Percentiles rank a stretch among this genome's conserved stretches.
These are phyloP conservation scores for Pichia sp. DNA, from an alignment of 1,139 yeast species.

Conservation along the genomic window DNA sequence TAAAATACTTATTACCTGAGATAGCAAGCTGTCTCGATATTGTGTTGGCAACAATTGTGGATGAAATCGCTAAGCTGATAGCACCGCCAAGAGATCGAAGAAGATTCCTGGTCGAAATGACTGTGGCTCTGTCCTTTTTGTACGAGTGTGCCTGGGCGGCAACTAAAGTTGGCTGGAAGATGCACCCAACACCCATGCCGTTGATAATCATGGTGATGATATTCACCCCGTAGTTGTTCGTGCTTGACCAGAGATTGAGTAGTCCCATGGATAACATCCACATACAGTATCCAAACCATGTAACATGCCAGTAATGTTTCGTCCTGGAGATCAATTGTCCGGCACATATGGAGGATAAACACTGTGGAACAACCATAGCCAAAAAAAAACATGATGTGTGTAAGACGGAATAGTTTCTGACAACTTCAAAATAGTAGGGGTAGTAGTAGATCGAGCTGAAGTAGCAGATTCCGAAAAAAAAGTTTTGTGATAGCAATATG, in stretches of 20 bases:
- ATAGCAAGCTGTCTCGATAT: constrained; percentile 19
- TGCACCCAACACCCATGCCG: constrained; percentile 50
- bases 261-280: constrained; percentile 39
- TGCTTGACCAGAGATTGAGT: constrained; percentile 28
- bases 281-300: constrained; percentile 40
- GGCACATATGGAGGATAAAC: constrained; percentile 38
- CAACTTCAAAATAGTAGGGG: constrained; percentile 51
- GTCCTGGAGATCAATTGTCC: constrained; percentile 43
- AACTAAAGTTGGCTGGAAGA: constrained; percentile 54
- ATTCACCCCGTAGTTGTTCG: background rate
- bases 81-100: constrained; percentile 55
- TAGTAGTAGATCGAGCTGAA: constrained; percentile 43
- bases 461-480: constrained; percentile 49
- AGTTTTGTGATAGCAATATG: constrained; percentile 41
- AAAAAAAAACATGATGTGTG: constrained; percentile 40
- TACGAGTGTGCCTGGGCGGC: constrained; percentile 53
- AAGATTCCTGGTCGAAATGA: constrained; percentile 51
- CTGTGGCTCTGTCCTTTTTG: constrained; percentile 52
- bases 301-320: constrained; percentile 43
- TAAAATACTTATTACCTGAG: constrained; percentile 3
- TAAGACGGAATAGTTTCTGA: constrained; percentile 40
- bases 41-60: constrained; percentile 42
- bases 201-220: constrained; percentile 33
- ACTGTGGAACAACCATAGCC: constrained; percentile 43
- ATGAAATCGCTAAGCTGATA: constrained; percentile 45